phyloP scores from a whole-genome alignment of 2,329 filamentous ascomycete species.

The Helotiales sp. region DNA sequence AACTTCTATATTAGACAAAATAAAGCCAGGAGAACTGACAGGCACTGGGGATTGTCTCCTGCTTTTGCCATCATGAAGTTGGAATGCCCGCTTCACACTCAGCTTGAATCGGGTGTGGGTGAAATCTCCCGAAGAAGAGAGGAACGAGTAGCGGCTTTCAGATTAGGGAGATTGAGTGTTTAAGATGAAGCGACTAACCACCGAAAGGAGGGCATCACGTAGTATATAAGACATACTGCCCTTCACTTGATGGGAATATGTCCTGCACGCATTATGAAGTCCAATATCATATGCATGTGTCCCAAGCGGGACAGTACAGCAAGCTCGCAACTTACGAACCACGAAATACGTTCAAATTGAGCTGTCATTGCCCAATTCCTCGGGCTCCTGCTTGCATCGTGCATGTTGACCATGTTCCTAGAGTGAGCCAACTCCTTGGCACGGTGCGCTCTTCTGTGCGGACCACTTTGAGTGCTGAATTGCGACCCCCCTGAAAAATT shows the following conservation, averaged over 20 bases:
- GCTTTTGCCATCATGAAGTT: neutral
- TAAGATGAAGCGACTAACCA: neutral
- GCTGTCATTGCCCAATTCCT: neutral
- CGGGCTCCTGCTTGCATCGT: neutral
- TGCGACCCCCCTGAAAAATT: neutral
- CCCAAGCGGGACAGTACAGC: neutral
- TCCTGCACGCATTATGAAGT: neutral
- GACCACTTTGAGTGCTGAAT: neutral
- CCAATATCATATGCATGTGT: neutral
- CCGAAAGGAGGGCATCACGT: neutral
- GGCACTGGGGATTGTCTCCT: neutral
- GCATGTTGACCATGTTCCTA: neutral
- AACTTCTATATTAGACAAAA: no score
- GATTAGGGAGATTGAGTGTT: neutral
- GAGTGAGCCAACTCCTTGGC: neutral
- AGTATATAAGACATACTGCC: neutral
- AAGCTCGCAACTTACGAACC: neutral
- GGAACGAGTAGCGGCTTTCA: neutral
- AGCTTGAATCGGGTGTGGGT: neutral
- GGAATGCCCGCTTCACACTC: neutral
- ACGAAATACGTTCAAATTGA: neutral
- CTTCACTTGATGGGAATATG: neutral
- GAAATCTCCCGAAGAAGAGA: neutral
- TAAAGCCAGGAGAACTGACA: neutral
- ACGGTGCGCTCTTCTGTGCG: neutral